Evolutionary conservation across 108 stramenopile genomes (phyloP), one percentile per base, ranked within the genome.

Genomic region (Nitzschia putrida): DNA sequence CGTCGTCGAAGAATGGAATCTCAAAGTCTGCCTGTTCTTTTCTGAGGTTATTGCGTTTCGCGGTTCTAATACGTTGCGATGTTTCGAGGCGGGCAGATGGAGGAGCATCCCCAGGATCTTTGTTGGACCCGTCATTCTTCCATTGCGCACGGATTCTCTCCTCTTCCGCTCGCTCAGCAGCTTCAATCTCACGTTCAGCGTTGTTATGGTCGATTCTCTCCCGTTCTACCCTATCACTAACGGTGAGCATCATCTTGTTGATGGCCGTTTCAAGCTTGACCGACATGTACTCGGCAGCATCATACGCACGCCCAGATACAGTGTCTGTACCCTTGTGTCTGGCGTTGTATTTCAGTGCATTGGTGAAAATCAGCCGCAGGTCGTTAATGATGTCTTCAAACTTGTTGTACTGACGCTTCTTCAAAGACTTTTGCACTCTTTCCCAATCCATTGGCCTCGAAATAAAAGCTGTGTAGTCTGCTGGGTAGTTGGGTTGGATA

Each of bases 371-470:
- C 24, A 94, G 76, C 5, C 92, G 71, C 64, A 94, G 63, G 76
- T 94, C 92, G 7, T 72, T 78, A 61, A 91, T 84, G 24, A 88
- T 55, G 45, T 86, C 83, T 24, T 83, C 80, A 45, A 91, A 83
- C 37, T 68, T 88, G 52, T 85, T 73, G 51, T 94, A 94, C 22
- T 83, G 76, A 18, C 89, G 73, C 42, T 89, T 84, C 59, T 78
- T 77, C 6, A 94, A 79, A 25, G 72, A 86, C 20, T 86, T 69
- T n/a, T 88, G 64, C 25, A 85, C 85, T 18, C 63, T 60, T 25
- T 88, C 88, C 89, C 89, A 94, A 51, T 85, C 87, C 81, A 94
- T 94, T 7, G 92, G 92, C 53, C 85, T 89, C 18, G 85, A 82
- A 66, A 94, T 89, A 61, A 76, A 91, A 6, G 90, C 88, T 16